Evolutionary conservation across 169 alveolate species (phyloP).

Genomic region (Besnoitia besnoiti): DNA sequence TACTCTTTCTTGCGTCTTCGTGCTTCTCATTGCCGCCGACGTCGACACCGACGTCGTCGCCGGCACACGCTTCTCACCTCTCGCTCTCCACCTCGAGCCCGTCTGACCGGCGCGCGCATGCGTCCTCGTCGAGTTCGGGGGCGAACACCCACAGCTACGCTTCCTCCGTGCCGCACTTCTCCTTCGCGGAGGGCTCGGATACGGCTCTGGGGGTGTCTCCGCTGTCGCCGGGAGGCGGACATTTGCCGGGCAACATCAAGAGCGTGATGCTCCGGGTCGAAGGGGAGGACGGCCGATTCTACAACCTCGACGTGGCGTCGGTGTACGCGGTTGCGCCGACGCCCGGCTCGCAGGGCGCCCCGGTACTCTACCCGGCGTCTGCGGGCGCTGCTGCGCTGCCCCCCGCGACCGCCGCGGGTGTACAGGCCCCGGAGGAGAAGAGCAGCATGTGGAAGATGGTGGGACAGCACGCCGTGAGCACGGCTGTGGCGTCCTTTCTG

Average conservation of each 20-base stretch:
- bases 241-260: not conserved
- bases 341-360: no score
- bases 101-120: no score
- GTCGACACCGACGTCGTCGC: no score
- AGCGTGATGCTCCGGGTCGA: not conserved
- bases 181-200: not conserved
- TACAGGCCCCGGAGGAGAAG: not conserved
- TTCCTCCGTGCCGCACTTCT: not conserved
- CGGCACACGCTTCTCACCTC: no score
- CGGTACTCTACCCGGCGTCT: not conserved
- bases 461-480: not conserved
- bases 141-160: no score
- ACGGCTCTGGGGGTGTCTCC: no score
- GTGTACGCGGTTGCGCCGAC: not conserved
- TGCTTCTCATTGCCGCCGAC: no score
- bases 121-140: no score
- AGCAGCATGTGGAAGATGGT: not conserved
- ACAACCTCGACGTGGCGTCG: not conserved
- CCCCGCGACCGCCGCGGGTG: not conserved
- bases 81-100: no score
- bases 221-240: not conserved
- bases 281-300: not conserved
- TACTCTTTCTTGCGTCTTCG: no score
- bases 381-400: no score
- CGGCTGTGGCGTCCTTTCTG: not conserved